Conservation (phyloP, 768 basidiomycete genomes). For the Chalciporus sphaerocephalus region DNA sequence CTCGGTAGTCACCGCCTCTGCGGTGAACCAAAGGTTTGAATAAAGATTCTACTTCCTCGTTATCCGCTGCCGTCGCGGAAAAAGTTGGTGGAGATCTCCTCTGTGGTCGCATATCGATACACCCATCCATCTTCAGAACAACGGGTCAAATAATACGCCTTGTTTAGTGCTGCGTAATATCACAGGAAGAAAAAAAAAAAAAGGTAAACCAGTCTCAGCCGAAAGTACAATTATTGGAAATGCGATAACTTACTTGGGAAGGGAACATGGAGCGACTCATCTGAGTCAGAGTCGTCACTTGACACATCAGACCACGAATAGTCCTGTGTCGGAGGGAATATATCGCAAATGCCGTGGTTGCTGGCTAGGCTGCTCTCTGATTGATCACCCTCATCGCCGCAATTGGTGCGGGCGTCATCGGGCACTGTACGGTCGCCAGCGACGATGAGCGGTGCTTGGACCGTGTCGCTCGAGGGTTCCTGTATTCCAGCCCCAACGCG, state of each 20-base stretch:
- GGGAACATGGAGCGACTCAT: conserved; percentile 15
- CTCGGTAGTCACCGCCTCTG: too few relatives aligned
- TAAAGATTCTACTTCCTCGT: conserved; percentile 1
- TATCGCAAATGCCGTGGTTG: not conserved
- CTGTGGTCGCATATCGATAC: conserved; percentile 31
- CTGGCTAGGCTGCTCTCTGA: not conserved
- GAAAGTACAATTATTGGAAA: not conserved
- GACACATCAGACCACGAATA: conserved; percentile 4
- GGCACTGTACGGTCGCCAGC: not conserved
- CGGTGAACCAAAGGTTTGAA: too few relatives aligned
- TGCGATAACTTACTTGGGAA: conserved; percentile 24
- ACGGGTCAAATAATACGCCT: conserved; percentile 14
- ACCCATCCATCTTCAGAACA: conserved; percentile 19
- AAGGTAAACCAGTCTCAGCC: conserved; percentile 5
- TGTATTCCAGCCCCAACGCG: conserved; percentile 5
- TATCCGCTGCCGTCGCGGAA: conserved; percentile 18
- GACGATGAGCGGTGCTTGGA: conserved; percentile 2
- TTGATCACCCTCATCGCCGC: conserved; percentile 1
- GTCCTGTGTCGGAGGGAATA: not conserved
- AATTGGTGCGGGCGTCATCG: not conserved
- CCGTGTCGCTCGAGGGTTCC: not conserved
- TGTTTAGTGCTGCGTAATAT: conserved; percentile 21
- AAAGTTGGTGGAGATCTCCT: conserved; percentile 28
- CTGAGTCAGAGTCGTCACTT: conserved; percentile 20
- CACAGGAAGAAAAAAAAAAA: not conserved